phyloP scores from a whole-genome alignment of 345 rosid species.

The Camelina laxa region DNA sequence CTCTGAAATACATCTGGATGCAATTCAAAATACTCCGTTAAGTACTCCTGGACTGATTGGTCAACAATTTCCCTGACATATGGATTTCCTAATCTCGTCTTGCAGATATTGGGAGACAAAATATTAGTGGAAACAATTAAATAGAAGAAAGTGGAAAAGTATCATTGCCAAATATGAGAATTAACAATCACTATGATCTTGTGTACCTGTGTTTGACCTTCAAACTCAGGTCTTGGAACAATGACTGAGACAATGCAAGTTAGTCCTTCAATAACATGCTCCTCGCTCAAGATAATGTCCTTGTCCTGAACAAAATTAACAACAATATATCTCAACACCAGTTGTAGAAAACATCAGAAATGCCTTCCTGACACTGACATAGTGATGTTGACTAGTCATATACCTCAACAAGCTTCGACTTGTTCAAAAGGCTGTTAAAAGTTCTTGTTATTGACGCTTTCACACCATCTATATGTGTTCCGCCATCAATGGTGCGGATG shows the following conservation, averaged over 20 bases:
- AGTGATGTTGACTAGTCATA: neutral
- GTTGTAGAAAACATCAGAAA: neutral
- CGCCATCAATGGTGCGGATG: conserved; percentile 88
- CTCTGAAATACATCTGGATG: conserved; percentile 91
- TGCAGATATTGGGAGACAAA: conserved; percentile 33
- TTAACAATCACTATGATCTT: conserved; percentile 18
- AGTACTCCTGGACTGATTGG: conserved; percentile 83
- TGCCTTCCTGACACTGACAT: neutral
- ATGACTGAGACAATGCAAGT: conserved; percentile 84
- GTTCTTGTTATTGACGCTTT: conserved; percentile 92
- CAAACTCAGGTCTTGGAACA: conserved; percentile 95
- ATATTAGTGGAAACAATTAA: conserved; percentile 33
- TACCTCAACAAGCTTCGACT: conserved; percentile 73
- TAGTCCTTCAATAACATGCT: conserved; percentile 89
- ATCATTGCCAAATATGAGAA: conserved; percentile 20
- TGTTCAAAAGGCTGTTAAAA: conserved; percentile 75
- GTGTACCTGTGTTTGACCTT: conserved; percentile 93
- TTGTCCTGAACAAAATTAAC: conserved; percentile 60
- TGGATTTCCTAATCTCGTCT: conserved; percentile 98
- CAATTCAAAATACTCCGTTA: conserved; percentile 87
- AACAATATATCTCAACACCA: neutral
- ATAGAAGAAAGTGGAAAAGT: neutral
- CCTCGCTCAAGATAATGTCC: conserved; percentile 76
- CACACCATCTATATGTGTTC: conserved; percentile 91
- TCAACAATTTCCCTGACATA: conserved; percentile 90